Percentiles rank a stretch among this genome's conserved stretches.
These are phyloP conservation scores for Aschersonia sp. DNA, from an alignment of 2,329 filamentous ascomycete species.

Conservation along the genomic window DNA sequence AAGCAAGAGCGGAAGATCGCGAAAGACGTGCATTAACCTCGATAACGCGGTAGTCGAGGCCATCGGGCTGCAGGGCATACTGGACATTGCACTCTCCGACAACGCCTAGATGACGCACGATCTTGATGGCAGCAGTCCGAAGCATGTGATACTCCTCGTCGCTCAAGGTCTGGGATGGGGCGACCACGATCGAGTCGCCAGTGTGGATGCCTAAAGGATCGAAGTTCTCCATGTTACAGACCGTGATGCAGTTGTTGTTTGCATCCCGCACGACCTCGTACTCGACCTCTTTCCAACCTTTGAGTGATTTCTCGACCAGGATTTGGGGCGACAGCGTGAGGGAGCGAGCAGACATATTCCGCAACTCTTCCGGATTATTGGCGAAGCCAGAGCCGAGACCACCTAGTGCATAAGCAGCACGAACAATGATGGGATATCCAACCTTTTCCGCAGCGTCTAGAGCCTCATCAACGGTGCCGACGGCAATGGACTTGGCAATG, in stretches of 20 bases:
- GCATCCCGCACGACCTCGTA: constrained; percentile 97
- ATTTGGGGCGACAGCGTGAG: constrained; percentile 92
- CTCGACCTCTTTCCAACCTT: constrained; percentile 99
- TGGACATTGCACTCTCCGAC: constrained; percentile 98
- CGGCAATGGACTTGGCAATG: constrained; percentile 90
- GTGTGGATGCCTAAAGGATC: constrained; percentile 96
- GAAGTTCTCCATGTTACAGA: constrained; percentile 78
- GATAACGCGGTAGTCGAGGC: constrained; percentile 94
- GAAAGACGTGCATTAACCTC: constrained; percentile 98
- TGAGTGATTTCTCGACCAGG: constrained; percentile 93
- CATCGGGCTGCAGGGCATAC: constrained; percentile 92
- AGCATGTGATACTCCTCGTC: constrained; percentile 99
- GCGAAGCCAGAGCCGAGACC: constrained; percentile 95
- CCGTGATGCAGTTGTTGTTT: constrained; percentile 96
- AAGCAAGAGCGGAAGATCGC: constrained; percentile 89
- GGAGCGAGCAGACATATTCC: constrained; percentile 83
- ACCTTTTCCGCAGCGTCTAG: constrained; percentile 73
- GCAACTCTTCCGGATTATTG: constrained; percentile 82
- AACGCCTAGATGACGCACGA: constrained; percentile 89
- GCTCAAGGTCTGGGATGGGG: constrained; percentile 88
- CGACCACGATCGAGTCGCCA: constrained; percentile 96
- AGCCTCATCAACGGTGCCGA: constrained; percentile 81
- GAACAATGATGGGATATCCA: constrained; percentile 95
- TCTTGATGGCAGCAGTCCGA: constrained; percentile 92
- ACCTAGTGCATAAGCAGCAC: constrained; percentile 90